These are phyloP conservation scores for Scenedesmus sp. DNA, from an alignment of 163 green algal species.

Conservation along the genomic window DNA sequence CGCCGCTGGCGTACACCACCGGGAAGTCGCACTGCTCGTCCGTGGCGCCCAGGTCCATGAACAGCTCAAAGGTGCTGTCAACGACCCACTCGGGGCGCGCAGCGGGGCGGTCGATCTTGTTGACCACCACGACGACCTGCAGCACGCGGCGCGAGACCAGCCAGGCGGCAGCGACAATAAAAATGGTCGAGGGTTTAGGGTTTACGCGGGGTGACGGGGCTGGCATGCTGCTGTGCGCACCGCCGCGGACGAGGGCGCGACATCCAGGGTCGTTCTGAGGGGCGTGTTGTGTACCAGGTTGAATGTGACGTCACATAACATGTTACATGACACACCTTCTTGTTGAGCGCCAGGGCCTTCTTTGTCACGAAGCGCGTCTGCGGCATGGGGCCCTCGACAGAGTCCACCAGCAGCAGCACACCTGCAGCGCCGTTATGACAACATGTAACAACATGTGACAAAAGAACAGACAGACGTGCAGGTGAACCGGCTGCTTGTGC, in stretches of 20 bases:
- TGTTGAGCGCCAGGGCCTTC: constrained; percentile 95
- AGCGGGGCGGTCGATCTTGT: constrained; percentile 96
- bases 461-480: background rate
- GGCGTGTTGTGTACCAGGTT: too few relatives aligned
- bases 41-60: constrained; percentile 90
- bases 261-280: too few relatives aligned
- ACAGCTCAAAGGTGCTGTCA: constrained; percentile 97
- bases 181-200: too few relatives aligned
- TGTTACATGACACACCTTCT: constrained; percentile 59
- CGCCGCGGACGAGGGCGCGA: too few relatives aligned
- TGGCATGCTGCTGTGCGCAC: too few relatives aligned
- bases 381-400: constrained; percentile 98
- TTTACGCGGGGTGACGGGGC: too few relatives aligned
- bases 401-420: constrained; percentile 98
- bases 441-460: background rate
- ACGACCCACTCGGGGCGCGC: constrained; percentile 90
- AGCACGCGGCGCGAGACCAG: too few relatives aligned
- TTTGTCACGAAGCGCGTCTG: constrained; percentile 99
- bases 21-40: constrained; percentile 96
- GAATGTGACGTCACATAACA: background rate
- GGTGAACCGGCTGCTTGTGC: background rate
- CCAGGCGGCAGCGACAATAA: background rate
- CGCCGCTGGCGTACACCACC: constrained; percentile 84
- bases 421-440: constrained; percentile 56
- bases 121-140: constrained; percentile 97